phyloP scores from a whole-genome alignment of 495 filamentous ascomycete species.

The Xylaria nigripes region DNA sequence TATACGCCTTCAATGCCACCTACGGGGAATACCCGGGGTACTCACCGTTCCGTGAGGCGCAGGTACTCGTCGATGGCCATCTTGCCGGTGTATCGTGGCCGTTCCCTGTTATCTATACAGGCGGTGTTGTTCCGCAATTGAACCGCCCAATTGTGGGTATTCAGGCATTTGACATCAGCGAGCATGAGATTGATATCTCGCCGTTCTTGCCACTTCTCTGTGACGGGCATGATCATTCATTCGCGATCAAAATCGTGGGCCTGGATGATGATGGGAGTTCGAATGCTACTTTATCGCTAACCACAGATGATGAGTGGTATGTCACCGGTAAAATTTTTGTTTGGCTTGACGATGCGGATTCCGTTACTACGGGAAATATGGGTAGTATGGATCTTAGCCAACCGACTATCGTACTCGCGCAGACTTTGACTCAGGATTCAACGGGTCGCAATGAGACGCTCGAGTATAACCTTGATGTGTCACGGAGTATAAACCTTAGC shows the following conservation, averaged over 20 bases:
- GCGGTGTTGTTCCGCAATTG: constrained; percentile 71
- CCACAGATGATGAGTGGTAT: constrained; percentile 64
- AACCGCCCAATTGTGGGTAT: constrained; percentile 83
- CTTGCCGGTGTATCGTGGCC: constrained; percentile 83
- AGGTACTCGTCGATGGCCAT: constrained; percentile 68
- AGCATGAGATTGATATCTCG: constrained; percentile 82
- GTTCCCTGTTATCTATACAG: constrained; percentile 83
- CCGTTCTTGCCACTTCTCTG: constrained; percentile 68
- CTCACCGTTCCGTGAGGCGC: constrained; percentile 76
- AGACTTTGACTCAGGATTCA: constrained; percentile 34
- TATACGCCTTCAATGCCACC: constrained; percentile 49
- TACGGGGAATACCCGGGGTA: constrained; percentile 60
- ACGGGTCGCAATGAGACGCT: constrained; percentile 55
- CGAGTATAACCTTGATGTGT: constrained; percentile 50
- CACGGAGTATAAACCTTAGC: constrained; percentile 48
- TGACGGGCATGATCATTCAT: constrained; percentile 57
- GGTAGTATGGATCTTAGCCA: constrained; percentile 8
- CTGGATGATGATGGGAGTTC: constrained; percentile 46
- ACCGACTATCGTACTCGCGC: constrained; percentile 33
- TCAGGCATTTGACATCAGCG: constrained; percentile 73
- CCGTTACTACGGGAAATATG: constrained; percentile 46
- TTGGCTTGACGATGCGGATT: constrained; percentile 53
- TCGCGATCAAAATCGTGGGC: constrained; percentile 63
- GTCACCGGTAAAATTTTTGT: constrained; percentile 81
- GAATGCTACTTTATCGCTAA: constrained; percentile 45